Evolutionary conservation across 2,329 filamentous ascomycete genomes (phyloP), one percentile per base, ranked within the genome.

Genomic region (Calonectria hawksworthii): DNA sequence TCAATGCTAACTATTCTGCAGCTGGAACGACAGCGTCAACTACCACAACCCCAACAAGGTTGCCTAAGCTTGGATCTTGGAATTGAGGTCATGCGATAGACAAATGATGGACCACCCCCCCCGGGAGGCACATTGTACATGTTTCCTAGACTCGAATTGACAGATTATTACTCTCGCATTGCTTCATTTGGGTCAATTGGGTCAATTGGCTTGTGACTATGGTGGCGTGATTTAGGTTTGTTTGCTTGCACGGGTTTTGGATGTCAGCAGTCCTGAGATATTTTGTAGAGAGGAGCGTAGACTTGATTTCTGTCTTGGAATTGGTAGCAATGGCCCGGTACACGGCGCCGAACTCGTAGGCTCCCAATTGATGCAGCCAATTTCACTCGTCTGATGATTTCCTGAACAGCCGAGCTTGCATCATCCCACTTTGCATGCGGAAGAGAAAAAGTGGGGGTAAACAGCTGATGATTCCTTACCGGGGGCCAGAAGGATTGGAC

Each of bases 21-120:
- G 94, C 94, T 99, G 97, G 97, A 99, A 99, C 88, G 90, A 93
- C 80, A 91, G 90, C 74, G 96, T 98, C 90, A 99, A 99, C 93
- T 96, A 98, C 90, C 96, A 99, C 93, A 96, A 98, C 90, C 94
- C 94, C 89, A 94, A 98, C 89, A 95, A 95, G 91, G 83, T 85
- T 75, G 82, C 84, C 74, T 90, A 88, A 87, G 79, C 74, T 72
- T 47, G 75, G 74, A 69, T 54, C 50, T 74, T 65, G 67, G 65
- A 70, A 70, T 67, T 66, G 63, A 63, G 74, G 72, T 73, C 72
- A 75, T 72, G 70, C 69, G 73, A 61, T 77, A 76, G 76, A 77
- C 79, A 78, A 79, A 74, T 77, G 78, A 80, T 82, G 79, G 80
- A 83, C 75, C 74, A 76, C 76, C 80, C 81, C 77, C 77, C 65